phyloP scores from a whole-genome alignment of 2,329 filamentous ascomycete genomes.

The Biscogniauxia marginata region DNA sequence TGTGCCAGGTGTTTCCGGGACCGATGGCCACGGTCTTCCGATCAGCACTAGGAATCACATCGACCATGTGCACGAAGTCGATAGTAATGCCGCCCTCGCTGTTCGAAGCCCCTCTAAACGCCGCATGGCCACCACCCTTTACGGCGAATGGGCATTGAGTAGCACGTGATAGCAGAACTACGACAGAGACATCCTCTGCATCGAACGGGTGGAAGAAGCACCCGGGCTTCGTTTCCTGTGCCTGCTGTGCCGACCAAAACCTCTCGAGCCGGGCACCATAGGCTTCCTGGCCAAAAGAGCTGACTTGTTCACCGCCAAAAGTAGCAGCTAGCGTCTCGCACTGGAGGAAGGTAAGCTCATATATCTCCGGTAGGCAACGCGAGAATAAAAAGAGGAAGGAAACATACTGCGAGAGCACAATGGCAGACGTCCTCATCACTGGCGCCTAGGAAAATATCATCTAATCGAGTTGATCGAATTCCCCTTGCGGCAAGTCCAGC shows the following conservation, averaged over 20 bases:
- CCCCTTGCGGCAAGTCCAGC: neutral
- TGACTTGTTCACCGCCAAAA: slow-evolving; percentile 9
- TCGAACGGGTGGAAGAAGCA: slow-evolving; percentile 28
- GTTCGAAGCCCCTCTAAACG: slow-evolving; percentile 28
- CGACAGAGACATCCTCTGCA: slow-evolving; percentile 27
- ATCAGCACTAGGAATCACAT: slow-evolving; percentile 22
- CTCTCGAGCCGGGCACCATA: slow-evolving; percentile 8
- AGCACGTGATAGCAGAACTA: slow-evolving; percentile 24
- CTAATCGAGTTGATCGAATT: neutral
- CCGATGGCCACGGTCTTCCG: slow-evolving; percentile 34
- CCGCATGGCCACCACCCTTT: slow-evolving; percentile 35
- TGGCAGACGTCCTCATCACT: neutral
- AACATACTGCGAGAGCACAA: neutral
- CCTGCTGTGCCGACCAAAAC: slow-evolving; percentile 15
- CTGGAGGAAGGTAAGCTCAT: neutral
- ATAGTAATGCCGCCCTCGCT: slow-evolving; percentile 30
- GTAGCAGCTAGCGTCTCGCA: slow-evolving; percentile 11
- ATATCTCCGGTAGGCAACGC: neutral
- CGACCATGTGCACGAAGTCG: slow-evolving; percentile 25
- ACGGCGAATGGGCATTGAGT: slow-evolving; percentile 33
- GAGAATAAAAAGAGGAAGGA: neutral
- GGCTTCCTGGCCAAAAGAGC: slow-evolving; percentile 7
- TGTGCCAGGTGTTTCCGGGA: slow-evolving; percentile 37
- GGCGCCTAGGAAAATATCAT: neutral
- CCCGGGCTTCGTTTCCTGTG: slow-evolving; percentile 7